Base-by-base conservation (phyloP, 495 filamentous ascomycete genomes). In the Penicillium silybi region DNA sequence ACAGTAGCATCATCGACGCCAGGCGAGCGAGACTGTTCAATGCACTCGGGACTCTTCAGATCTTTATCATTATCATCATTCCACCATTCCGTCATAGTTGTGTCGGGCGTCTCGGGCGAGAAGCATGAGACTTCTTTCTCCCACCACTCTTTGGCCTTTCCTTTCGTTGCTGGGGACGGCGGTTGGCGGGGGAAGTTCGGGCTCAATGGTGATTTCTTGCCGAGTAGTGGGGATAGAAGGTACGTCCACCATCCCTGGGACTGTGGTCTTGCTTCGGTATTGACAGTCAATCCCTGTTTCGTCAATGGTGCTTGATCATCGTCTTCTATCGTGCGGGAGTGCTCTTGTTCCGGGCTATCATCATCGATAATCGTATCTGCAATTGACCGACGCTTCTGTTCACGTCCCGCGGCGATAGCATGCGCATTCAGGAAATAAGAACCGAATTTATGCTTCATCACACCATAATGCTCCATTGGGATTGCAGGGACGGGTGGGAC, bases 181-280 rank as follows among this genome's bases (percentile, higher is more conserved):
- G 56, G 63, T 66, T 40, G 71, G 25, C 15, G 63, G 56, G 22
- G 76, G 65, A 45, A 68, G 32, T 22, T 60, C 4, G 67, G 59
- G 25, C 62, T 62, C 4, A 61, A 41, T 4, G 65, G 64, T n/a
- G 64, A 68, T 41, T 53, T 67, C 9, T 59, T 75, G 17, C 75
- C 69, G 37, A 83, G 60, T 48, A 95, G 85, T 0, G 91, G 91
- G 1, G 90, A 90, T 2, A 85, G 85, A 38, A 95, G 79, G 52
- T 86, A 79, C 53, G 88, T 91, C 91, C 91, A 96, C 91, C 91
- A 96, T 10, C 89, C 89, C 32, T 81, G 78, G 4, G 89, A 90
- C 32, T 79, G 72, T 10, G 79, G 77, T 40, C 82, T 78, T 35
- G 69, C 61, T 35, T 79, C 65, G 10, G 73, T 78, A 39, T 68